phyloP scores from a whole-genome alignment of 2,329 filamentous ascomycete genomes.

The Escovopsis sp. region DNA sequence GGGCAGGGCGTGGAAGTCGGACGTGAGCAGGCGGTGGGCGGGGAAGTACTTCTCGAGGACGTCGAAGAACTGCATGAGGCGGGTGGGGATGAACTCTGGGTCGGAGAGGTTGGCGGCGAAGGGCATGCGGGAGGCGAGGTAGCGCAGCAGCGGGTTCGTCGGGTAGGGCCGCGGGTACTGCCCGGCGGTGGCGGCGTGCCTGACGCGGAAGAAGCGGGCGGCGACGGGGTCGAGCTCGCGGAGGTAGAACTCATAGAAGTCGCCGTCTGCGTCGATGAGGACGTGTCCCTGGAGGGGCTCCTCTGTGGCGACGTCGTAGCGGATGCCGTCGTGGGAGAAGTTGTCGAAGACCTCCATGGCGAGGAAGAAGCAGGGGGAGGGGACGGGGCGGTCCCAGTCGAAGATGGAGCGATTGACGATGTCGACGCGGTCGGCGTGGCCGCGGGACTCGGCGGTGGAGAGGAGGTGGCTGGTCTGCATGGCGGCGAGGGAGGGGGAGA shows the following conservation, averaged over 20 bases:
- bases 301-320: constrained; percentile 73
- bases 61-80: constrained; percentile 94
- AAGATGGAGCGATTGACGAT: constrained; percentile 94
- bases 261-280: constrained; percentile 68
- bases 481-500: constrained; percentile 65
- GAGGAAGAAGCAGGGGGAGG: constrained; percentile 90
- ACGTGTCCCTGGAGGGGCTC: constrained; percentile 78
- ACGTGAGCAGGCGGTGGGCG: constrained; percentile 72
- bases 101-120: constrained; percentile 61
- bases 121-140: constrained; percentile 49
- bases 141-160: constrained; percentile 39
- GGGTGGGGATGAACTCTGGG: constrained; percentile 88
- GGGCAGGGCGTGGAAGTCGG: constrained; percentile 79
- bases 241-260: constrained; percentile 91
- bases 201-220: constrained; percentile 68
- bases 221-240: constrained; percentile 69
- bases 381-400: constrained; percentile 80
- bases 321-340: constrained; percentile 86
- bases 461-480: constrained; percentile 61
- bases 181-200: constrained; percentile 57
- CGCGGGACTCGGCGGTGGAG: constrained; percentile 49
- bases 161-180: constrained; percentile 49
- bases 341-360: constrained; percentile 98
- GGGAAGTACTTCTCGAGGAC: constrained; percentile 81
- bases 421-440: constrained; percentile 74